Percentiles rank a stretch among this genome's conserved stretches.
These are phyloP conservation scores for Flueggea neowawraea DNA, from an alignment of 441 rosid species.

Conservation along the genomic window DNA sequence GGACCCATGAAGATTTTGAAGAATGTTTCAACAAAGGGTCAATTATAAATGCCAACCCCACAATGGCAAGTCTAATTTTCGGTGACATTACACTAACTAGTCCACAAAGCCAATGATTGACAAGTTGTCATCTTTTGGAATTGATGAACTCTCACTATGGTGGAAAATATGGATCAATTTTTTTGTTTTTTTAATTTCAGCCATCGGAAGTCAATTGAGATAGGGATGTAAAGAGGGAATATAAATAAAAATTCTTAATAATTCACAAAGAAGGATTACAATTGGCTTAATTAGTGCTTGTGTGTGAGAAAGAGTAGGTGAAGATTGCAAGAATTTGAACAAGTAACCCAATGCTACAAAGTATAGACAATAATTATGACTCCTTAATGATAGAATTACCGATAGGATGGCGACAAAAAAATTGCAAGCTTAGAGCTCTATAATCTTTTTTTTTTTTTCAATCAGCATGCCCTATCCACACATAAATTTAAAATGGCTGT, in stretches of 20 bases:
- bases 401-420: slow-evolving; percentile 19
- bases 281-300: neutral
- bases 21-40: slow-evolving; percentile 22
- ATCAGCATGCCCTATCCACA: slow-evolving; percentile 22
- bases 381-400: slow-evolving; percentile 16
- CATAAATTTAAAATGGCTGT: slow-evolving; percentile 1
- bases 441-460: slow-evolving; percentile 11
- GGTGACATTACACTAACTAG: slow-evolving; percentile 11
- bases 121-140: slow-evolving; percentile 21
- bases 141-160: neutral
- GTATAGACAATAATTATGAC: slow-evolving; percentile 14
- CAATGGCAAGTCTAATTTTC: slow-evolving; percentile 9
- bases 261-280: neutral
- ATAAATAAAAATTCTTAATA: too few relatives aligned
- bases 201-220: too few relatives aligned
- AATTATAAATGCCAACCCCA: slow-evolving; percentile 34
- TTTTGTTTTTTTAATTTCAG: too few relatives aligned
- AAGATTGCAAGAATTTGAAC: too few relatives aligned
- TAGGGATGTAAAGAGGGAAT: too few relatives aligned
- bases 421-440: slow-evolving; percentile 7
- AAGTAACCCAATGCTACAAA: neutral
- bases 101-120: slow-evolving; percentile 27
- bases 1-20: slow-evolving; percentile 18
- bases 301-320: neutral
- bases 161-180: too few relatives aligned